Base-by-base conservation (phyloP, 768 basidiomycete genomes). In the Amanita inopinata region DNA sequence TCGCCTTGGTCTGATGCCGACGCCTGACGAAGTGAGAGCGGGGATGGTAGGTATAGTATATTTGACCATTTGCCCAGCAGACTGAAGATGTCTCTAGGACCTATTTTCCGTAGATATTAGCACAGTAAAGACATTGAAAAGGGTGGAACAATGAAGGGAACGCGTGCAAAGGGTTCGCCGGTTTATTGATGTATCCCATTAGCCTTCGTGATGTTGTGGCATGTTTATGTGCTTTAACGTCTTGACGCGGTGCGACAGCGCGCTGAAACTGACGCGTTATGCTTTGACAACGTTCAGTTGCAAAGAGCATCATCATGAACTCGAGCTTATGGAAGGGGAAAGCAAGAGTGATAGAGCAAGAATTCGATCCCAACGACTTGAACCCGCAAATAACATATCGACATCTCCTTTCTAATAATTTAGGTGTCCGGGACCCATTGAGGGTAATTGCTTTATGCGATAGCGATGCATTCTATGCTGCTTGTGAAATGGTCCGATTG, bases 401-500 rank as follows among this genome's bases (percentile, higher is more conserved):
- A 7, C 87, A 89, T 51, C 53, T 90, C 8, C 69, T 78, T 31
- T 76, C 81, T 1, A 73, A 76, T 20, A 79, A 73, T 49, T 71
- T 80, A 11, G 83, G 82, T 14, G 74, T 77, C 28, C 71, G 67
- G 51, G 85, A 89, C 56, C 87, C 87, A 1, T 64, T 92, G 2
- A 78, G 91, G 8, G 83, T 84, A 33, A 70, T 97, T 27, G 91
- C 89, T 0, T 80, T 96, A 33, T 91, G 89, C 58, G 92, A 97
- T 55, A 86, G 80, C 59, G 86, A 86, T 63, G 87, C 83, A 0
- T 91, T 83, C 55, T 88, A 83, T 58, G 83, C 75, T 9, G 80
- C 84, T 5, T 93, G 87, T 63, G 93, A 96, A 61, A 84, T 83
- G 63, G 73, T 87, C 40, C 70, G 91, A 20, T 73, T 94, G 0